Conservation (phyloP, 2,329 filamentous ascomycete genomes). For the Zelopaecilomyces penicillatus region DNA sequence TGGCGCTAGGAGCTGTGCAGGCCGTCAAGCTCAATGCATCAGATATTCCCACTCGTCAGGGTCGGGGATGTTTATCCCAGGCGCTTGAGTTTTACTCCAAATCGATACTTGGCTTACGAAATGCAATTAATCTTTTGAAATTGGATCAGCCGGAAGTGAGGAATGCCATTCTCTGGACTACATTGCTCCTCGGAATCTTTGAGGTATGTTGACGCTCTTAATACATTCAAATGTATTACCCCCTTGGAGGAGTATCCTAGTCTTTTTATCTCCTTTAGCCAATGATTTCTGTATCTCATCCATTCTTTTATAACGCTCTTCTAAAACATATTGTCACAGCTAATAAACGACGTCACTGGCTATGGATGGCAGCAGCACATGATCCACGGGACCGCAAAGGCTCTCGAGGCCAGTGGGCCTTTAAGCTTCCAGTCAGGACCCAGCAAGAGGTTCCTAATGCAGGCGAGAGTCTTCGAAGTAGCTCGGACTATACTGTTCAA, state of each 20-base stretch:
- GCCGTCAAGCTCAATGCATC: constrained; percentile 13
- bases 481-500: constrained; percentile 18
- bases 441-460: constrained; percentile 20
- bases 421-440: constrained; percentile 13
- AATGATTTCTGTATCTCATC: no score
- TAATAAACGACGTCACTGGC: constrained; percentile 23
- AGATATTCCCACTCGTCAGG: background rate
- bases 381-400: constrained; percentile 24
- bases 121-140: constrained; percentile 7
- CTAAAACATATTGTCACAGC: constrained; percentile 10
- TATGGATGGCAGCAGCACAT: constrained; percentile 27
- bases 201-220: constrained; percentile 17
- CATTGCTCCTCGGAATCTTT: constrained; percentile 24
- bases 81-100: constrained; percentile 19
- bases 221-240: background rate
- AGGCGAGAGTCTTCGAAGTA: constrained; percentile 19
- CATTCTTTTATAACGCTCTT: background rate
- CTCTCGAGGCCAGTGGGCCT: constrained; percentile 22
- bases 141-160: constrained; percentile 1
- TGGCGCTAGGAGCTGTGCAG: constrained; percentile 24
- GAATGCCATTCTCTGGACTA: constrained; percentile 23
- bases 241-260: background rate
- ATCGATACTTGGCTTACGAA: constrained; percentile 16
- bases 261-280: no score
- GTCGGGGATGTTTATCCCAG: constrained; percentile 2